These are phyloP conservation scores for Marasmius fiardii DNA, from an alignment of 1,284 basidiomycete species.

Conservation along the genomic window DNA sequence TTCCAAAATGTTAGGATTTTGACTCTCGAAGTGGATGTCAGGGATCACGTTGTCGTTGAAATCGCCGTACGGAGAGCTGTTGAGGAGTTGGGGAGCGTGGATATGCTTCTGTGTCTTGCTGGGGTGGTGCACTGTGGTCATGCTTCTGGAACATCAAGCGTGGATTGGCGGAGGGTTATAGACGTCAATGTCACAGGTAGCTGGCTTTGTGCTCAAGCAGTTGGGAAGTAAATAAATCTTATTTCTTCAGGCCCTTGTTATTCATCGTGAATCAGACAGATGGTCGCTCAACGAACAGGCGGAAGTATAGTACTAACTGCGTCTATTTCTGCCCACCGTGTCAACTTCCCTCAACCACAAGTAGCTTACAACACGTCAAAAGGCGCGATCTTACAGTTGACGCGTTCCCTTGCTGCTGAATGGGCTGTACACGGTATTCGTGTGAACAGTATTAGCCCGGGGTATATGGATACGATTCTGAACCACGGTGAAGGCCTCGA, in stretches of 20 bases:
- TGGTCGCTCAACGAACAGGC: conserved; percentile 36
- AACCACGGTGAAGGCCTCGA: conserved; percentile 32
- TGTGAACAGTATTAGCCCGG: conserved; percentile 40
- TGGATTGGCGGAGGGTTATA: conserved; percentile 34
- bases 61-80: conserved; percentile 26
- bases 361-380: conserved; percentile 33
- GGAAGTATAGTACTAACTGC: conserved; percentile 40
- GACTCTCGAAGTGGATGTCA: conserved; percentile 34
- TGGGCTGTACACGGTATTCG: conserved; percentile 31
- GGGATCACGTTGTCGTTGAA: conserved; percentile 26
- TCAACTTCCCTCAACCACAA: conserved; percentile 39
- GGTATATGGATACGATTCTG: conserved; percentile 42
- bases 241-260: neutral
- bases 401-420: conserved; percentile 25
- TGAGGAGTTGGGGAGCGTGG: conserved; percentile 27
- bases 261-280: conserved; percentile 24
- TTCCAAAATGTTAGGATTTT: conserved; percentile 33
- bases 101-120: conserved; percentile 38
- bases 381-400: conserved; percentile 28
- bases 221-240: conserved; percentile 28
- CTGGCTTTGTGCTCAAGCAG: conserved; percentile 39
- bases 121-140: conserved; percentile 33
- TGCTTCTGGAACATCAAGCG: conserved; percentile 25
- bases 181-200: conserved; percentile 41
- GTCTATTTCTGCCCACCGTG: conserved; percentile 37